phyloP scores from a whole-genome alignment of 2,329 filamentous ascomycete genomes.

The Penicillium paneum region DNA sequence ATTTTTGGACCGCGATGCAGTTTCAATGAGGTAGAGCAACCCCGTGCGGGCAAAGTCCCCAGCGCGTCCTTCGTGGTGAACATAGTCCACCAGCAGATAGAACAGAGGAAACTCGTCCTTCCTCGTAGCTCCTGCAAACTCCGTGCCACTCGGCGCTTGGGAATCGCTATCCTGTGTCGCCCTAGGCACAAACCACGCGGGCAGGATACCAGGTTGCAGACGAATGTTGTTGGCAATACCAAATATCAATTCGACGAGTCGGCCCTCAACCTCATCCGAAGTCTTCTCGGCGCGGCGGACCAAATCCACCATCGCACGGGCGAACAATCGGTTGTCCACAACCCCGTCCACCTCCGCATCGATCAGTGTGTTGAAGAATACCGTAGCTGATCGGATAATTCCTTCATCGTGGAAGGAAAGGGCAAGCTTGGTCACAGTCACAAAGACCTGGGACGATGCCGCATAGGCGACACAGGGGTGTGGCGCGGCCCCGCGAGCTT shows the following conservation, averaged over 20 bases:
- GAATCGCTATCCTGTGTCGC: constrained; percentile 38
- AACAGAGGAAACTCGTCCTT: constrained; percentile 93
- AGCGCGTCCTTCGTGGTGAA: constrained; percentile 89
- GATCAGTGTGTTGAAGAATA: constrained; percentile 85
- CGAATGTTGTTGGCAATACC: constrained; percentile 96
- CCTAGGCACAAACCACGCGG: constrained; percentile 81
- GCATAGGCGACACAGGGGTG: constrained; percentile 90
- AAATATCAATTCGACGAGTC: constrained; percentile 89
- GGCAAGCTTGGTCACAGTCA: constrained; percentile 84
- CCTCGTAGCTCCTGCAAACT: constrained; percentile 79
- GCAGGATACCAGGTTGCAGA: constrained; percentile 78
- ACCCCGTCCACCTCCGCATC: constrained; percentile 97
- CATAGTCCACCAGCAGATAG: constrained; percentile 92
- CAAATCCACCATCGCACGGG: constrained; percentile 80
- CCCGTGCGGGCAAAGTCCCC: constrained; percentile 96
- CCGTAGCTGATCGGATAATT: constrained; percentile 78
- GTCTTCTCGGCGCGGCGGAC: constrained; percentile 67
- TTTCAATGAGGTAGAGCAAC: constrained; percentile 91
- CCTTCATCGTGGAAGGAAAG: constrained; percentile 78
- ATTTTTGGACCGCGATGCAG: constrained; percentile 74
- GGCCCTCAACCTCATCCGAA: constrained; percentile 76
- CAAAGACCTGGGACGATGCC: constrained; percentile 81
- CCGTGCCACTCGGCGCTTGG: constrained; percentile 53
- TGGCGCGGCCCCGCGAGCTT: constrained; percentile 80
- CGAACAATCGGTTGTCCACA: constrained; percentile 80